Evolutionary conservation across 306 rosid species (phyloP).

Genomic region (Trifolium repens): DNA sequence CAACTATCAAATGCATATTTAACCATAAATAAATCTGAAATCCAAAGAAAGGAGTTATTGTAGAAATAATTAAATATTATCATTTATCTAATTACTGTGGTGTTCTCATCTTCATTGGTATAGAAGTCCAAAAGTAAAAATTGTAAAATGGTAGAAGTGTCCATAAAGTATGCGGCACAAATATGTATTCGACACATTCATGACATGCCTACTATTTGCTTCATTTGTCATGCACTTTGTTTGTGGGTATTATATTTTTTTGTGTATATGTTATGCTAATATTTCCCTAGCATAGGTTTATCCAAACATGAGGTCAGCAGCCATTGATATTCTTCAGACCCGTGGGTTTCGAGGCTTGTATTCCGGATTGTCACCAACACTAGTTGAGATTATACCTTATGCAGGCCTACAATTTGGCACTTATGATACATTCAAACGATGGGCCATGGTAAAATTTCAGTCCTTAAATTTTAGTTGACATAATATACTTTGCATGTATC

Average conservation of each 20-base stretch:
- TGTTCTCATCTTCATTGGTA: conserved; percentile 11
- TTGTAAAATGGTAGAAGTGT: conserved; percentile 1
- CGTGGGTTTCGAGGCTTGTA: conserved; percentile 88
- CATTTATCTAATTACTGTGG: background rate
- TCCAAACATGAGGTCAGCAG: conserved; percentile 92
- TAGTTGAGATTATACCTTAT: conserved; percentile 97
- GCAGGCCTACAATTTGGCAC: conserved; percentile 98
- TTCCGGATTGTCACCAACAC: conserved; percentile 92
- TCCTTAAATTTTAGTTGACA: conserved; percentile 28
- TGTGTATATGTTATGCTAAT: conserved; percentile 29
- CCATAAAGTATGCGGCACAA: conserved; percentile 8
- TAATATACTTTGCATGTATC: conserved; percentile 33
- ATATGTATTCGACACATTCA: background rate
- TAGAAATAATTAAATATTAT: conserved; percentile 14
- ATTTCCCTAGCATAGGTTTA: conserved; percentile 61
- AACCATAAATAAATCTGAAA: background rate
- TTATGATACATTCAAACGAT: conserved; percentile 89
- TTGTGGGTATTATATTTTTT: background rate
- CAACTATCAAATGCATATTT: background rate
- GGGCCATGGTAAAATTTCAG: conserved; percentile 71
- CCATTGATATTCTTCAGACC: conserved; percentile 61
- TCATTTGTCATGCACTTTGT: background rate
- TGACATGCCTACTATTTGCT: background rate
- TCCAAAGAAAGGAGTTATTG: background rate
- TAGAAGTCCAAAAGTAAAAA: background rate